phyloP scores from a whole-genome alignment of 1,284 basidiomycete species.

The Boletellus deceptivus region DNA sequence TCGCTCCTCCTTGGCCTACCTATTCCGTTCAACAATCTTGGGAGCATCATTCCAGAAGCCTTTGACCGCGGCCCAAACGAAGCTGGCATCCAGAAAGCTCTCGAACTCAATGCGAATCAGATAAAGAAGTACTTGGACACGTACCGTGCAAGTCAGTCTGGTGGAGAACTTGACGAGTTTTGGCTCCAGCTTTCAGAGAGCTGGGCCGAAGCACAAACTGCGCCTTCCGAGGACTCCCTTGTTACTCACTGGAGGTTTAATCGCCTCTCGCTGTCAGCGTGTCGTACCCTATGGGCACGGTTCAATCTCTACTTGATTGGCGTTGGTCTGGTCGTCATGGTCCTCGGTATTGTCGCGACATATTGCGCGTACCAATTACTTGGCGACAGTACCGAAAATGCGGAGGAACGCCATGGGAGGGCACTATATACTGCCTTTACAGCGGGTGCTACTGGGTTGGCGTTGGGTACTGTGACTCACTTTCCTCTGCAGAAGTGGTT shows the following conservation, averaged over 20 bases:
- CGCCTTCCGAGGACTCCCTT: conserved; percentile 34
- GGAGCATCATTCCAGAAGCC: conserved; percentile 87
- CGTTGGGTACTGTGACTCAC: conserved; percentile 41
- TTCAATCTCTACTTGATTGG: conserved; percentile 83
- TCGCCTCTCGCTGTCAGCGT: conserved; percentile 64
- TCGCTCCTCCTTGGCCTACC: conserved; percentile 91
- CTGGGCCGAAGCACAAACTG: conserved; percentile 41
- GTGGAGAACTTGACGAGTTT: conserved; percentile 65
- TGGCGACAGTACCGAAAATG: conserved; percentile 12
- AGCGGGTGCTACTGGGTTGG: conserved; percentile 41
- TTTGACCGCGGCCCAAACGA: conserved; percentile 53
- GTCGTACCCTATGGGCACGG: conserved; percentile 91
- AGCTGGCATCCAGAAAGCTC: conserved; percentile 47
- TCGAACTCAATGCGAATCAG: conserved; percentile 75
- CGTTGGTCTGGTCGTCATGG: conserved; percentile 59
- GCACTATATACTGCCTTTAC: conserved; percentile 35
- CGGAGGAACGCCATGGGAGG: conserved; percentile 36
- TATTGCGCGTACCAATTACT: conserved; percentile 50
- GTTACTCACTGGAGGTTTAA: conserved; percentile 54
- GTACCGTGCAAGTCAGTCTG: conserved; percentile 70
- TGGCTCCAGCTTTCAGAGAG: conserved; percentile 53
- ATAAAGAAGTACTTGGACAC: conserved; percentile 75
- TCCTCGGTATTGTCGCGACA: conserved; percentile 44
- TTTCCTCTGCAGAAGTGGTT: conserved; percentile 35
- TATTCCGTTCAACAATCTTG: conserved; percentile 95